These are phyloP conservation scores for Phytophthora idaei DNA, from an alignment of 352 stramenopile species.

Conservation along the genomic window DNA sequence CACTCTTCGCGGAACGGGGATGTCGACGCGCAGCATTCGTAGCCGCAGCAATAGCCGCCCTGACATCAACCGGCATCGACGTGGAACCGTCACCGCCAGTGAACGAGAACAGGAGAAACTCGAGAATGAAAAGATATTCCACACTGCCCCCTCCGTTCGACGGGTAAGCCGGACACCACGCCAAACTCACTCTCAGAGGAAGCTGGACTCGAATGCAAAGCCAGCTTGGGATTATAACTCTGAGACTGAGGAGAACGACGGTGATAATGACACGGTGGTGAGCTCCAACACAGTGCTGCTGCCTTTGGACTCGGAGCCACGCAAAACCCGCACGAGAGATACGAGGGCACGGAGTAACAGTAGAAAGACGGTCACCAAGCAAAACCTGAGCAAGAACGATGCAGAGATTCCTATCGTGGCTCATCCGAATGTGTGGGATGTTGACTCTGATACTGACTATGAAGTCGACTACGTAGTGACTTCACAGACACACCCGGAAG, in stretches of 20 bases:
- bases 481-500: conserved; percentile 14
- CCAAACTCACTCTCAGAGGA: conserved; percentile 20
- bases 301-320: conserved; percentile 10
- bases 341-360: conserved; percentile 14
- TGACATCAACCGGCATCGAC: conserved; percentile 9
- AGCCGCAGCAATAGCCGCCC: conserved; percentile 23
- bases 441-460: conserved; percentile 28
- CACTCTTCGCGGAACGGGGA: conserved; percentile 9
- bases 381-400: conserved; percentile 3
- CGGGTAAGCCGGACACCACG: conserved; percentile 4
- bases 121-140: conserved; percentile 19
- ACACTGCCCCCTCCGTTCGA: conserved; percentile 14
- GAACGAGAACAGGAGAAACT: conserved; percentile 8
- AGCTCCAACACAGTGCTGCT: conserved; percentile 10
- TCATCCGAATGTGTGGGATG: conserved; percentile 23
- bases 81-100: conserved; percentile 11
- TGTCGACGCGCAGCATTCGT: conserved; percentile 6
- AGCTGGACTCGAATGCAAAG: conserved; percentile 16
- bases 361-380: conserved; percentile 2
- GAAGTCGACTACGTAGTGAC: conserved; percentile 24
- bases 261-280: conserved; percentile 11
- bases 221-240: conserved; percentile 30
- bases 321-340: conserved; percentile 8
- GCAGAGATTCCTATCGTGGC: conserved; percentile 9
- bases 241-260: conserved; percentile 23